These are phyloP conservation scores for Dissophora globulifera DNA, from an alignment of 192 early-diverging fungal genomes.

Conservation along the genomic window DNA sequence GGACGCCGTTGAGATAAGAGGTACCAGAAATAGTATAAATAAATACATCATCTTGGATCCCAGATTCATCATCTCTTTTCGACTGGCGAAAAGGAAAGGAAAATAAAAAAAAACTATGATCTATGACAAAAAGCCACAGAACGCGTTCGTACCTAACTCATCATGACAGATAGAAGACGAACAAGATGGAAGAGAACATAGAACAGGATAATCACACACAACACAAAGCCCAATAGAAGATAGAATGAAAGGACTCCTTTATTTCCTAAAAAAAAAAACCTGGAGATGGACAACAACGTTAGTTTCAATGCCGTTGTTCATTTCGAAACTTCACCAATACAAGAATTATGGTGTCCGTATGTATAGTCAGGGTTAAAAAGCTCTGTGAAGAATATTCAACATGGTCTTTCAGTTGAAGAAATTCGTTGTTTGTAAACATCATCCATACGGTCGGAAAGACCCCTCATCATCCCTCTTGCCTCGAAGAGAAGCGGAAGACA, in stretches of 20 bases:
- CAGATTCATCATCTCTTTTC: constrained; percentile 11
- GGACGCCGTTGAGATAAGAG: constrained; percentile 51
- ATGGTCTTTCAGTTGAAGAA: constrained; percentile 58
- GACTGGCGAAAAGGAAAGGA: neutral
- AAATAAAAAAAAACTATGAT: no score
- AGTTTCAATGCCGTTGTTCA: constrained; percentile 4
- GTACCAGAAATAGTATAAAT: constrained; percentile 49
- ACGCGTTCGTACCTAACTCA: no score
- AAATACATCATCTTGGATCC: constrained; percentile 46
- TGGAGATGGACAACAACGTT: neutral
- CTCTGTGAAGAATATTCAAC: constrained; percentile 55
- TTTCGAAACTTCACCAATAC: neutral
- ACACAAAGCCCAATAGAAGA: no score
- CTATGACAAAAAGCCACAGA: no score
- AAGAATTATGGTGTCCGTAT: no score
- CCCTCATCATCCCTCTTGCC: no score
- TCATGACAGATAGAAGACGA: neutral
- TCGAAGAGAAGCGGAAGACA: no score
- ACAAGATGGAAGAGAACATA: no score
- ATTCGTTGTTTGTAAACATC: constrained; percentile 57
- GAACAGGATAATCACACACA: no score
- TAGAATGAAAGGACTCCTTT: no score
- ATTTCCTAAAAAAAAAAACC: constrained; percentile 7
- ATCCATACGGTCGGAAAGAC: constrained; percentile 23
- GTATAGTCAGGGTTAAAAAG: constrained; percentile 54